Percentiles rank a stretch among this genome's conserved stretches.
Evolutionary conservation across 176 grass and related monocot species (phyloP).

Genomic region (Triticum timopheevii): DNA sequence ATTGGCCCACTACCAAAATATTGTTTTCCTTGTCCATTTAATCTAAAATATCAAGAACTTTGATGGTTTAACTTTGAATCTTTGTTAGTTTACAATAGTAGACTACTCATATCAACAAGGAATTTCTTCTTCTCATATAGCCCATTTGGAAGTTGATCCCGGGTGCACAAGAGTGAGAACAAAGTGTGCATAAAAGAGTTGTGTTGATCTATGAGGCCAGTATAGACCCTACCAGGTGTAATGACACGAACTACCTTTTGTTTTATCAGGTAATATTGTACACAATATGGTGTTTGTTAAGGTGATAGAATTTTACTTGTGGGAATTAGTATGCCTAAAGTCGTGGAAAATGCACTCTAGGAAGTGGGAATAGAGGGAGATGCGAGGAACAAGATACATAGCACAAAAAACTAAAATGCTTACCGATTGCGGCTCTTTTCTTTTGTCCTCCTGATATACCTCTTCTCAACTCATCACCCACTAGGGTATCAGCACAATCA

Average conservation of each 20-base stretch:
- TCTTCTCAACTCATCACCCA: conserved; percentile 50
- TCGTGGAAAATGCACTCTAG: neutral
- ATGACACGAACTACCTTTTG: too few relatives aligned
- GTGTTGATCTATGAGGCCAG: too few relatives aligned
- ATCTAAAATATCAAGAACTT: neutral
- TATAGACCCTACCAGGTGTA: too few relatives aligned
- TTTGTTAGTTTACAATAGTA: neutral
- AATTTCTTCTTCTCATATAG: too few relatives aligned
- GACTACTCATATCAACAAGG: too few relatives aligned
- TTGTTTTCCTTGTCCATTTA: neutral
- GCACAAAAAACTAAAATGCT: neutral
- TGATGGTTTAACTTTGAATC: neutral
- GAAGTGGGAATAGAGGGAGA: neutral
- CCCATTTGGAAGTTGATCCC: too few relatives aligned
- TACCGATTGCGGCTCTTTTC: conserved; percentile 57
- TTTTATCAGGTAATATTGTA: neutral
- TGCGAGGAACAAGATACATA: neutral
- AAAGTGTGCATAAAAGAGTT: too few relatives aligned
- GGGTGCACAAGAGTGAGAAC: too few relatives aligned
- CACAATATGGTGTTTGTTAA: neutral
- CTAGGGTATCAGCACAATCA: conserved; percentile 42
- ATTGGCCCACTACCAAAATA: neutral
- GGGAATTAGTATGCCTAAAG: neutral
- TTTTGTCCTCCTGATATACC: conserved; percentile 55
- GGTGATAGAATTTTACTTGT: neutral